phyloP scores from a whole-genome alignment of 257 asterid genomes.

The Fraxinus excelsior region DNA sequence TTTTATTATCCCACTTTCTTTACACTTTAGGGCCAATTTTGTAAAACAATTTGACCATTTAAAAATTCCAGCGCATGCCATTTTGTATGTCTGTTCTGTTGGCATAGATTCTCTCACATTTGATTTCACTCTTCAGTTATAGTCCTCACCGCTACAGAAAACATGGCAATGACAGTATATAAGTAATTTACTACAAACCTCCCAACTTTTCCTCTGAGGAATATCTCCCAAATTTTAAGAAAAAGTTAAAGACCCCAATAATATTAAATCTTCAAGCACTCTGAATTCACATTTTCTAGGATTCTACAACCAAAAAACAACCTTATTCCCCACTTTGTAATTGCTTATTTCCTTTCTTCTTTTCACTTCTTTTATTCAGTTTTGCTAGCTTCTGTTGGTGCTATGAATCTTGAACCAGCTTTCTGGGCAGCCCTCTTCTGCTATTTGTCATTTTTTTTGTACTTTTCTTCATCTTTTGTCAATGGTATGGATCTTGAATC shows the following conservation, averaged over 20 bases:
- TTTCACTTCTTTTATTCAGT: background rate
- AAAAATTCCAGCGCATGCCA: background rate
- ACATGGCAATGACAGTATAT: background rate
- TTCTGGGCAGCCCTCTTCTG: background rate
- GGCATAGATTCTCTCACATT: background rate
- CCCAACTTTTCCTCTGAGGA: background rate
- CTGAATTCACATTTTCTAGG: slow-evolving; percentile 18
- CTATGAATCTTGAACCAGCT: background rate
- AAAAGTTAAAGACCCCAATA: slow-evolving; percentile 29
- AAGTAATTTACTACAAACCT: background rate
- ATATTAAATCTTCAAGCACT: slow-evolving; percentile 5
- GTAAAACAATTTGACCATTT: background rate
- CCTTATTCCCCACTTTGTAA: background rate
- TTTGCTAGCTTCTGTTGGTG: slow-evolving; percentile 5
- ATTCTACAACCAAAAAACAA: slow-evolving; percentile 25
- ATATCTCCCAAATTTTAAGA: slow-evolving; percentile 26
- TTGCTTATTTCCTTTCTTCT: too few species aligned
- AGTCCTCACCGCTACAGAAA: background rate
- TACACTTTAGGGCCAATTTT: background rate
- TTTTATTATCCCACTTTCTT: background rate
- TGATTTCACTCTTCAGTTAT: background rate
- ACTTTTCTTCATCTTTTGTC: background rate
- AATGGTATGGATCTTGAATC: too few species aligned
- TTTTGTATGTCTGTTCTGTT: background rate
- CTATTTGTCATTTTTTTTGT: background rate